Base-by-base conservation (phyloP, 352 stramenopile genomes). In the Discostella stelligera region DNA sequence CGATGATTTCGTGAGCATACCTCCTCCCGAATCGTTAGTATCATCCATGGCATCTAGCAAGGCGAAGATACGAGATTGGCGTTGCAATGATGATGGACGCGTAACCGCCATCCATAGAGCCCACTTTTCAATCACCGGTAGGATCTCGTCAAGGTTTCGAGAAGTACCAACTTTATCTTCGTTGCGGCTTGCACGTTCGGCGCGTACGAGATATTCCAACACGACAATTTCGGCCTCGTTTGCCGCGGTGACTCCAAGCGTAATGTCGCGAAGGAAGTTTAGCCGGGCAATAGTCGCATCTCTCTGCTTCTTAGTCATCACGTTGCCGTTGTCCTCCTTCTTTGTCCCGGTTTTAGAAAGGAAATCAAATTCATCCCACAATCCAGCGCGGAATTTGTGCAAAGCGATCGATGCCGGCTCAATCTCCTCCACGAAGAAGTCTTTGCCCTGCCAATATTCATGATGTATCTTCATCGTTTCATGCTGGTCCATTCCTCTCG, bases 151-250 rank as follows among this genome's bases (percentile, higher is more conserved):
- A 23, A 84, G 55, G 61, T 77, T 78, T 2, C 46, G 46, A 54
- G 59, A 66, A 80, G 18, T 27, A 44, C 63, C 30, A 14, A 14
- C 7, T 44, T 14, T 10, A 11, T 44, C 37, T 9, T 30, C 44
- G 64, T 21, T 18, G 37, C 37, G 7, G 37, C 66, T 66, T 13
- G 32, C 65, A n/a, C 63, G 66, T 71, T 80, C 66, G 7, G 65
- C 74, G 52, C 75, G 65, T 7, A 86, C 23, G 3, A 84, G 44
- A 25, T 79, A 44, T 39, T 86, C 80, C 30, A 86, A 63, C n/a
- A 82, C 54, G 14, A 82, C 54, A 64, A 86, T 77, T 44, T 86
- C 80, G 8, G 71, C 61, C 53, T 86, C 80, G 49, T 84, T 86
- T 5, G 80, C 71, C 5, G 66, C 59, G 18, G 59, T 44, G 2